Evolutionary conservation across 176 grass and related monocot species (phyloP), one percentile per base, ranked within the genome.

Genomic region (Bromus sterilis): DNA sequence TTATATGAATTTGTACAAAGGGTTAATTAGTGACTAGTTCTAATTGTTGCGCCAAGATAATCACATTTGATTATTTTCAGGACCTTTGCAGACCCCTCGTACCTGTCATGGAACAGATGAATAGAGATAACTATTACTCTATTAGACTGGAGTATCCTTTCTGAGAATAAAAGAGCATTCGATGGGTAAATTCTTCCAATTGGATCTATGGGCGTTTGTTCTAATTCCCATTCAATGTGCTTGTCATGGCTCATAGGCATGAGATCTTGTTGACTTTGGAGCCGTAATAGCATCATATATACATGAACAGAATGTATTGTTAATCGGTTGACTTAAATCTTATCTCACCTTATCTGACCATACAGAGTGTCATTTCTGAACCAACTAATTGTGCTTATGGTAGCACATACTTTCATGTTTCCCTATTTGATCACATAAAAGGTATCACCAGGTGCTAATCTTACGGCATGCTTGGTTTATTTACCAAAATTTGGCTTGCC

Each of bases 81-180:
- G 88, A 91, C 86, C 16, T 86, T 98, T 82, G 95, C 88, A 72
- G 95, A 98, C 77, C 92, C 95, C 61, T 87, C 88, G 43, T 91
- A 84, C 60, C 82, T 98, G 81, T 93, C 92, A 56, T 98, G 95
- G 95, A 98, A 98, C 77, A 91, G 80, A 85, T 65, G 90, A 89
- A 94, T 83, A 91, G 66, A 76, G 70, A 81, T 65, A 75, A 76
- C 58, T 14, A 60, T 11, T 71, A 56, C 43, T 84, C 48, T 90
- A 90, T 85, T 80, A 70, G 57, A 74, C 34, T 43, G 56, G 59
- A 82, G 24, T 71, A 9, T 78, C 20, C 23, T 66, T 56, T 73
- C 21, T 57, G 35, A 64, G 68, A 49, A 40, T 49, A 82, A 74
- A 80, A 57, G 41, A 63, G 23, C 78, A 82, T 44, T 77, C 30